phyloP scores from a whole-genome alignment of 2,329 filamentous ascomycete genomes.

The Ustulina deusta region DNA sequence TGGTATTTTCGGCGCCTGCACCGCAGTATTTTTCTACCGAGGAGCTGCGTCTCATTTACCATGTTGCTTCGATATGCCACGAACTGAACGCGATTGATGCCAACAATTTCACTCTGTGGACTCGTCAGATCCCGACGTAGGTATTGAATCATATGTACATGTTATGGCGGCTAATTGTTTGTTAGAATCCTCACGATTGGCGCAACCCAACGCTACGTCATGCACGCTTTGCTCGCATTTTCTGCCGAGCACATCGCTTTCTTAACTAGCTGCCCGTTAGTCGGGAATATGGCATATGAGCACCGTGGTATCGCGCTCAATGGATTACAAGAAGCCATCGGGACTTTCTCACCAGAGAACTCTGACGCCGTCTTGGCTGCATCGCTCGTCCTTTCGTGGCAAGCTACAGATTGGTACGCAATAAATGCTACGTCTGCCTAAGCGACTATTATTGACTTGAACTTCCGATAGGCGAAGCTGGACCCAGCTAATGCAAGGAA shows the following conservation, averaged over 20 bases:
- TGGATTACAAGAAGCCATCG: conserved; percentile 88
- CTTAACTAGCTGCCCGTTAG: conserved; percentile 85
- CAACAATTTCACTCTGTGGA: conserved; percentile 91
- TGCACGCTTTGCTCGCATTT: conserved; percentile 91
- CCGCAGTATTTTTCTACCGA: conserved; percentile 79
- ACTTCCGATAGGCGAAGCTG: conserved; percentile 78
- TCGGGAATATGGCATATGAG: conserved; percentile 88
- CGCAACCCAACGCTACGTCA: conserved; percentile 85
- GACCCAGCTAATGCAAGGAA: conserved; percentile 92
- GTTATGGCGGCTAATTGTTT: conserved; percentile 42
- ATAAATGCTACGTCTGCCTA: conserved; percentile 51
- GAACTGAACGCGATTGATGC: conserved; percentile 82
- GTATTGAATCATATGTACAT: conserved; percentile 50
- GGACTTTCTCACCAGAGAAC: conserved; percentile 84
- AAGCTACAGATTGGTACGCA: conserved; percentile 92
- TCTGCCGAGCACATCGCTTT: conserved; percentile 96
- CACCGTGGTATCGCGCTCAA: conserved; percentile 88
- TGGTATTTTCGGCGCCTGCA: conserved; percentile 80
- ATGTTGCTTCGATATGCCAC: conserved; percentile 86
- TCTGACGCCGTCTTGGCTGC: conserved; percentile 93
- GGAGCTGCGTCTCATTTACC: conserved; percentile 89
- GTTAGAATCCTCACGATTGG: conserved; percentile 84
- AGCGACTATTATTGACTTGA: conserved; percentile 52
- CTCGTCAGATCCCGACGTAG: conserved; percentile 90
- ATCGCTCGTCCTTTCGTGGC: conserved; percentile 93